Conservation (phyloP, 495 filamentous ascomycete species). For the Lophiostoma macrostomum region DNA sequence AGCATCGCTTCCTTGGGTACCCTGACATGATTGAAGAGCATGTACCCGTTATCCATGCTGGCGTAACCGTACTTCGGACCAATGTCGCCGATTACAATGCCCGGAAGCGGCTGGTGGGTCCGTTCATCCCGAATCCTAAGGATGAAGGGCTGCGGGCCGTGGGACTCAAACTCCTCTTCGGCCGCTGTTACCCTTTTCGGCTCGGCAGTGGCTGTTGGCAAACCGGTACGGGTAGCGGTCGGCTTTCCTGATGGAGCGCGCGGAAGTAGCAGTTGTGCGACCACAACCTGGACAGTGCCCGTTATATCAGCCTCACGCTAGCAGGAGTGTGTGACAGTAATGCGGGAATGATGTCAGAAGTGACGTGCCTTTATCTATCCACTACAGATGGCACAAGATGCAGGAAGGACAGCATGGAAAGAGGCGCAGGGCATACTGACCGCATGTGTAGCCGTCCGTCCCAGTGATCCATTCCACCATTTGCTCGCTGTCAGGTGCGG, state of each 20-base stretch:
- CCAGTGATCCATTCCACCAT: conserved; percentile 52
- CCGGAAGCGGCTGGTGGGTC: conserved; percentile 44
- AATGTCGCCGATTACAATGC: conserved; percentile 50
- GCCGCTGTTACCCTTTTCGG: conserved; percentile 30
- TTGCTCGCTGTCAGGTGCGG: conserved; percentile 50
- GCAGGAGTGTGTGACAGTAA: too few species aligned
- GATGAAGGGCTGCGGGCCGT: conserved; percentile 51
- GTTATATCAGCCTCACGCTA: too few species aligned
- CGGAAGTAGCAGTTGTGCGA: conserved; percentile 49
- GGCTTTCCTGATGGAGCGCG: too few species aligned
- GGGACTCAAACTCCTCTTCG: conserved; percentile 37
- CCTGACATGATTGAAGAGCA: conserved; percentile 49
- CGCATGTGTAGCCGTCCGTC: conserved; percentile 47
- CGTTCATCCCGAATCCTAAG: conserved; percentile 49
- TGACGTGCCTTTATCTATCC: too few species aligned
- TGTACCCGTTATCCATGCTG: conserved; percentile 52
- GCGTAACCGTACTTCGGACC: conserved; percentile 50
- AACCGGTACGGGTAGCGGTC: too few species aligned
- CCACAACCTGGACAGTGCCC: conserved; percentile 46
- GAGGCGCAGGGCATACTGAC: too few species aligned
- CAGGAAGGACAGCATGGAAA: background rate
- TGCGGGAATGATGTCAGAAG: too few species aligned
- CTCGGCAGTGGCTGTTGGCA: too few species aligned
- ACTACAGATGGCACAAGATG: too few species aligned
- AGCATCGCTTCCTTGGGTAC: conserved; percentile 50